Percentiles rank a stretch among this genome's conserved stretches.
phyloP scores from a whole-genome alignment of 352 stramenopile species.

The Phytophthora pinifolia region DNA sequence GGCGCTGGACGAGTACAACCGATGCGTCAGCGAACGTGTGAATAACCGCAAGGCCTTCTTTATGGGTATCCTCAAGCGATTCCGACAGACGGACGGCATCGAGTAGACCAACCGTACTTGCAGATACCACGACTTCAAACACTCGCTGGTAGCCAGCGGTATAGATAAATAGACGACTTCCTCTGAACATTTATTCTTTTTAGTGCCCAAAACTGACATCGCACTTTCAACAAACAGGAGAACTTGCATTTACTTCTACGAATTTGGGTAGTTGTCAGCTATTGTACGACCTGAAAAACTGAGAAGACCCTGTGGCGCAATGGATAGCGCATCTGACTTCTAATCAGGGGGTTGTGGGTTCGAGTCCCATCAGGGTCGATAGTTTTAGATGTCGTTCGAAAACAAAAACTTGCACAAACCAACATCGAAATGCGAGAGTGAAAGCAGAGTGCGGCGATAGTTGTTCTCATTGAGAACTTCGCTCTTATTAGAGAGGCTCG shows the following conservation, averaged over 20 bases:
- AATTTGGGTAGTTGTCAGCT: no score
- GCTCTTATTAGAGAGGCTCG: no score
- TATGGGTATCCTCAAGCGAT: slow-evolving; percentile 90
- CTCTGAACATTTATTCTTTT: not conserved
- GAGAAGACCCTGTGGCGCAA: slow-evolving; percentile 39
- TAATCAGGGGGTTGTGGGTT: slow-evolving; percentile 57
- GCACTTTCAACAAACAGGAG: no score
- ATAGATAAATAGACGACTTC: slow-evolving; percentile 32
- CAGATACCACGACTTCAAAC: not conserved
- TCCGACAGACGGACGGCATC: slow-evolving; percentile 74
- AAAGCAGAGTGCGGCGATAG: no score
- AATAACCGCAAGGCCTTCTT: slow-evolving; percentile 88
- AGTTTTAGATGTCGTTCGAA: no score
- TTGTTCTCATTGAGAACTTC: no score
- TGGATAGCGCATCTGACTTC: slow-evolving; percentile 56
- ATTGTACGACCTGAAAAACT: no score
- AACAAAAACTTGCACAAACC: no score
- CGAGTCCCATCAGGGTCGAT: slow-evolving; percentile 48
- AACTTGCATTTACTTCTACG: no score
- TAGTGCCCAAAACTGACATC: no score
- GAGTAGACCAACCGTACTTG: slow-evolving; percentile 40
- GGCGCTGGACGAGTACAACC: slow-evolving; percentile 81
- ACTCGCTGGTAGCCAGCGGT: slow-evolving; percentile 6
- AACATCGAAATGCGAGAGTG: no score
- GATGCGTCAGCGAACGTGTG: slow-evolving; percentile 68